A percentile compares a stretch with the other conserved stretches of the same genome.
These are phyloP conservation scores for Diaporthe longicolla DNA, from an alignment of 2,329 filamentous ascomycete genomes.

Conservation along the genomic window DNA sequence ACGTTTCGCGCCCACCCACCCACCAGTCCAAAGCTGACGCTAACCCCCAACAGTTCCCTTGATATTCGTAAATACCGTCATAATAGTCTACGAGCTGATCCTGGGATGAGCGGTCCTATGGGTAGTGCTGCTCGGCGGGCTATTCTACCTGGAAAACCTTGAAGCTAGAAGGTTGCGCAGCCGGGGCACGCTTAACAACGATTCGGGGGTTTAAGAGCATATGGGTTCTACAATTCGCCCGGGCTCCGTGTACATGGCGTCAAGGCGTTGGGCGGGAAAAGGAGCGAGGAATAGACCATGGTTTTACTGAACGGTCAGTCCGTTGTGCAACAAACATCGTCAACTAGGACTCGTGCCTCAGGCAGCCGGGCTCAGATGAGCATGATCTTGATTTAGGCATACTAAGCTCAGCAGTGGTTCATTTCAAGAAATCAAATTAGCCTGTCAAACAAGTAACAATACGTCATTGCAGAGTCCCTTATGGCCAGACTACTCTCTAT, in stretches of 20 bases:
- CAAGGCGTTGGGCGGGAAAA: conserved; percentile 31
- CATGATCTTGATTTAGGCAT: conserved; percentile 8
- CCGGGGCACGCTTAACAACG: background rate
- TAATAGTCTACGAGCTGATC: conserved; percentile 86
- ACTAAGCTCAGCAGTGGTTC: background rate
- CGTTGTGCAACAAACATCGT: background rate
- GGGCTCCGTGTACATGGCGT: conserved; percentile 25
- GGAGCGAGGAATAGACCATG: background rate
- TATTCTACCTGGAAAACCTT: conserved; percentile 13
- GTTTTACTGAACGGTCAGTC: background rate
- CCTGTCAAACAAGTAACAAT: too few relatives aligned
- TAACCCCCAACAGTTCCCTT: conserved; percentile 75
- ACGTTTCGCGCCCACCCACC: conserved; percentile 58
- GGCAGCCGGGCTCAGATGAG: background rate
- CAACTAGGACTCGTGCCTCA: background rate
- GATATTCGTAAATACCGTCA: conserved; percentile 84
- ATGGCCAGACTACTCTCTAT: too few relatives aligned
- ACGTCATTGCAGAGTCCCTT: too few relatives aligned
- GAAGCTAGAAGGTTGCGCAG: background rate
- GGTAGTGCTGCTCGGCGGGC: background rate
- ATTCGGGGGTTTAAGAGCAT: background rate
- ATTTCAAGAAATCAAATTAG: background rate
- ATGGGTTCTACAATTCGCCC: background rate
- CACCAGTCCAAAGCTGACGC: conserved; percentile 20
- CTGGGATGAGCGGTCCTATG: conserved; percentile 68